Base-by-base conservation (phyloP, 139 green algal species). In the Medakamo hakoo region DNA sequence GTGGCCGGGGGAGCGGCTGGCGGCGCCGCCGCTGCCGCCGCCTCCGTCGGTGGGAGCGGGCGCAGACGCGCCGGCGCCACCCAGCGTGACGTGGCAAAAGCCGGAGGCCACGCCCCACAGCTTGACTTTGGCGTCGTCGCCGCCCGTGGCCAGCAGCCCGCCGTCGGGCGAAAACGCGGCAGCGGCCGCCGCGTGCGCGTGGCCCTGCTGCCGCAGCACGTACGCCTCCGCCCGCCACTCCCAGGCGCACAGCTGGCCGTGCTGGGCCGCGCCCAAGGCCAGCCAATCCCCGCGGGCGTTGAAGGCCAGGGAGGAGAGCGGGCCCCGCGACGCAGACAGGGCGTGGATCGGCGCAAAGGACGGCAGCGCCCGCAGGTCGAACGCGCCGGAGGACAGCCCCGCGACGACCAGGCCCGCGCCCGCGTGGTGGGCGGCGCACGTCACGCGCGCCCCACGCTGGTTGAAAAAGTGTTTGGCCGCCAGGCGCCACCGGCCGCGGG, bases 191-290 rank as follows among this genome's bases (percentile, higher is more conserved):
- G 95, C 91, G 63, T 85, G 90, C 58, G 73, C 81, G 74, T 98
- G 92, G 5, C 92, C 90, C 71, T 89, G 81, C 75, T 95, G 86
- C 74, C 86, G 90, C 19, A 96, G 73, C 48, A 96, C 86, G 68
- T 98, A 96, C 26, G 72, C 90, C 77, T 98, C 92, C 23, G 72
- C 85, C 32, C 85, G 79, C 92, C 92, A 98, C 70, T 98, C 92
- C 92, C 92, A 98, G 55, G 98, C 92, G 68, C 98, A 79, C 80
- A 98, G 76, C 84, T 98, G 92, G 4, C 92, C 92, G 57, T 97
- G 80, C 55, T 69, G 70, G 5, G 88, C 85, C 49, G 81, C 88
- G 3, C 89, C 89, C 24, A 95, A 62, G 4, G 80, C 76, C 27
- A 86, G 25, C 92, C 90, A 97, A 64, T 96, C 88, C 3, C 90